phyloP scores from a whole-genome alignment of 192 early-diverging fungal genomes.

The Coemansia sp. region DNA sequence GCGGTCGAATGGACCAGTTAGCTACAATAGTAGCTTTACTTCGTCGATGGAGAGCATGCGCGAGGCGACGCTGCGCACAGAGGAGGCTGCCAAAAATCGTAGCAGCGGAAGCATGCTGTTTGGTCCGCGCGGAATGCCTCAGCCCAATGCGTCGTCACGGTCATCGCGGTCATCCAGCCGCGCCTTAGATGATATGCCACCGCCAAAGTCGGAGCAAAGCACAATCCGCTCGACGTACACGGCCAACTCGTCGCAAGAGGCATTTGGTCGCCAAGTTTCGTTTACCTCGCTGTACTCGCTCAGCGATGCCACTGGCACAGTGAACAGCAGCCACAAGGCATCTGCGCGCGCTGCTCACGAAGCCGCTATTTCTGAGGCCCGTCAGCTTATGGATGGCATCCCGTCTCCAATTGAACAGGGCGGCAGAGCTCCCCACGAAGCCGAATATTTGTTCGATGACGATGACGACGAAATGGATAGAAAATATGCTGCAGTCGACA shows the following conservation, averaged over 20 bases:
- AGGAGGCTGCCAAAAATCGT: conserved; percentile 26
- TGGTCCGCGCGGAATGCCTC: conserved; percentile 55
- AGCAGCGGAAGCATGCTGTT: conserved; percentile 52
- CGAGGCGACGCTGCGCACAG: conserved; percentile 38
- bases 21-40: conserved; percentile 37
- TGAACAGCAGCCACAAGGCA: conserved; percentile 10
- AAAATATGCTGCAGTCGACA: conserved; percentile 1
- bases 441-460: conserved; percentile 53
- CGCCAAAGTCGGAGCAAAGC: conserved; percentile 21
- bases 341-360: conserved; percentile 30
- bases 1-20: not conserved
- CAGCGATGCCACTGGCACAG: conserved; percentile 27
- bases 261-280: conserved; percentile 24
- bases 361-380: conserved; percentile 44
- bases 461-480: conserved; percentile 26
- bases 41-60: conserved; percentile 56
- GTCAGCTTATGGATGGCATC: conserved; percentile 51
- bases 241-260: conserved; percentile 16
- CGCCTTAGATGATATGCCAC: conserved; percentile 17
- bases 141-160: not conserved
- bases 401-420: conserved; percentile 44
- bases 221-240: conserved; percentile 25
- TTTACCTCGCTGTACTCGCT: conserved; percentile 45
- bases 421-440: conserved; percentile 25
- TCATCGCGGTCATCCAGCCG: conserved; percentile 36